Evolutionary conservation across 139 green algal species (phyloP).

Genomic region (Coelastrella sp.): DNA sequence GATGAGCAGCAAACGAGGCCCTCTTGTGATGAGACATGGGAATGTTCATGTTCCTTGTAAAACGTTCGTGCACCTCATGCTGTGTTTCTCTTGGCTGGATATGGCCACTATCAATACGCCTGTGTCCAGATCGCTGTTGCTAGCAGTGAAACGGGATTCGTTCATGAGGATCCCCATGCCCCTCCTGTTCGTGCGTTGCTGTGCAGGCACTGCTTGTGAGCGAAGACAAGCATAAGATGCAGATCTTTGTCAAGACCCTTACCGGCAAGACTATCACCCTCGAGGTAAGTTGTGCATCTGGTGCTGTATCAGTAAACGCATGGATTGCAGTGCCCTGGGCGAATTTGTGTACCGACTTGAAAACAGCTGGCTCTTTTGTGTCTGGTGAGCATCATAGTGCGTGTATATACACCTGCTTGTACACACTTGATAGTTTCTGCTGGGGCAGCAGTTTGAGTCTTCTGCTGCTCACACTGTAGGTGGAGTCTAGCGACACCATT

Average conservation of each 20-base stretch:
- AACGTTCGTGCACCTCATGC: too few species aligned
- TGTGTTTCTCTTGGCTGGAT: too few species aligned
- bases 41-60: too few species aligned
- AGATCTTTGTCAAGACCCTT: conserved; percentile 93
- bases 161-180: too few species aligned
- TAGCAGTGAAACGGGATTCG: too few species aligned
- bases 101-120: too few species aligned
- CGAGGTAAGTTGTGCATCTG: conserved; percentile 68
- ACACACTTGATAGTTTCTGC: conserved; percentile 84
- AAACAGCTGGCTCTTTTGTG: neutral
- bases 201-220: neutral
- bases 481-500: conserved; percentile 86
- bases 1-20: neutral
- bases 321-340: too few species aligned
- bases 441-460: conserved; percentile 93
- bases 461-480: conserved; percentile 82
- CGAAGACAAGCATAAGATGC: conserved; percentile 77
- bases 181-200: neutral
- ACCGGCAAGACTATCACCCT: conserved; percentile 97
- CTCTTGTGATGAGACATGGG: too few species aligned
- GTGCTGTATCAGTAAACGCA: too few species aligned
- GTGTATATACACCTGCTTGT: neutral
- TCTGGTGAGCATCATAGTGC: neutral
- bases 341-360: neutral
- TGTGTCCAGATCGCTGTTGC: too few species aligned